Base-by-base conservation (phyloP, 1,284 basidiomycete genomes). In the Ceratobasidium sp. region DNA sequence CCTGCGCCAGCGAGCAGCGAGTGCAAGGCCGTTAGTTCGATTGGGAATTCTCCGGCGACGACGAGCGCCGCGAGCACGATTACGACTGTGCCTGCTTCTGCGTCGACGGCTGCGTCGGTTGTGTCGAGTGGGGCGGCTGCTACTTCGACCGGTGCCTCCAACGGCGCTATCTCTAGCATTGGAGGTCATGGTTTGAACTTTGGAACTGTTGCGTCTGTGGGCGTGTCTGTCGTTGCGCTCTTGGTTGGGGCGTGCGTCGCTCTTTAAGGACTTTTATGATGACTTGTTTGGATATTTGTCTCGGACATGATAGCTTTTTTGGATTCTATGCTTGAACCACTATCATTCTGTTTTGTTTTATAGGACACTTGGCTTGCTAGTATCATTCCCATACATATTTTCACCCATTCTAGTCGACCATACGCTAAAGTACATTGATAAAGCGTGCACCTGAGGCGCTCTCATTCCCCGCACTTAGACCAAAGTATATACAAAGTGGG, bases 1-100 rank as follows among this genome's bases (percentile, higher is more conserved):
- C 75, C 76, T 17, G 64, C 73, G 2, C 66, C 72, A 8, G 29
- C 9, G 44, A 69, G 66, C 36, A 69, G 66, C 44, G 41, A 31
- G 19, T 69, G 66, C 53, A 24, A 56, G 33, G 44, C 66, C 14
- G 66, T 69, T 14, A 57, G 66, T 36, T 57, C 66, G 41, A 36
- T 69, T 22, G 66, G 53, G 24, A 69, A 69, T 36, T 4, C 22
- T 19, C 36, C 22, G 41, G 27, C 47, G 24, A 48, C 45, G 62
- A 62, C 59, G 44, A 56, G 54, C n/a, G 31, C 44, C 7, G 8
- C 62, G 36, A 41, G 36, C 1, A 33, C 47, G 8, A 47, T 27
- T 24, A 31, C 62, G 17, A 31, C 44, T 31, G 19, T 15, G 45
- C n/a, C n/a, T n/a, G 27, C 62, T 29, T 2, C 47, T 3, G 24